These are phyloP conservation scores for Eucommia ulmoides DNA, from an alignment of 257 asterid species.

Conservation along the genomic window DNA sequence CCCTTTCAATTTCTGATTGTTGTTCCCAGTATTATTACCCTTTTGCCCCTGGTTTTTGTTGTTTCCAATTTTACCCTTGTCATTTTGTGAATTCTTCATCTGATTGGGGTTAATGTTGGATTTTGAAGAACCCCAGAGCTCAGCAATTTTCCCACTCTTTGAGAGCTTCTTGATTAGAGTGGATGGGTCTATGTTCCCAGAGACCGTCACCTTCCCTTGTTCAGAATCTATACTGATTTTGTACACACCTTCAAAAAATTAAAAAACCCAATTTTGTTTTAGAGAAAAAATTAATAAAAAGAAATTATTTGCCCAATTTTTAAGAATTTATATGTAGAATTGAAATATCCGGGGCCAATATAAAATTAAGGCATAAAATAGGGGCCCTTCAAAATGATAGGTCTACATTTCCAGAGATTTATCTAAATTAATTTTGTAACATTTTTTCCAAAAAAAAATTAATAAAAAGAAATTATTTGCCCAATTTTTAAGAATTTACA, in stretches of 20 bases:
- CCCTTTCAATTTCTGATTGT: not conserved
- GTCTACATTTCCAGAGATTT: too few relatives aligned
- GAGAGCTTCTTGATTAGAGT: slow-evolving; percentile 14
- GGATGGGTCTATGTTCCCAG: slow-evolving; percentile 10
- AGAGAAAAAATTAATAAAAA: too few relatives aligned
- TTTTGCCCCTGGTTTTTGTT: not conserved
- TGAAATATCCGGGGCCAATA: too few relatives aligned
- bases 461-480: too few relatives aligned
- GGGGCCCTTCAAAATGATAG: too few relatives aligned
- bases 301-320: too few relatives aligned
- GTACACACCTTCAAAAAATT: slow-evolving; percentile 7
- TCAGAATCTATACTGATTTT: slow-evolving; percentile 9
- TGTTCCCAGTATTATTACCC: not conserved
- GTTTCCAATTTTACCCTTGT: slow-evolving; percentile 3
- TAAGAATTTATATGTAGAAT: too few relatives aligned
- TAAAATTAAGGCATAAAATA: too few relatives aligned
- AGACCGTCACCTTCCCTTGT: slow-evolving; percentile 12
- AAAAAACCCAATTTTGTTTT: too few relatives aligned
- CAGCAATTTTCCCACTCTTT: slow-evolving; percentile 15
- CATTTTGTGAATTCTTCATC: slow-evolving; percentile 5
- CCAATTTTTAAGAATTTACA: too few relatives aligned
- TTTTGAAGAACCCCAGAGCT: slow-evolving; percentile 11
- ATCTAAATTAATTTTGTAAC: too few relatives aligned
- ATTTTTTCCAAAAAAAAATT: too few relatives aligned
- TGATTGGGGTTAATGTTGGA: slow-evolving; percentile 6